Evolutionary conservation across 805 yeast genomes (phyloP).

Genomic region (Babjeviella inositovora): DNA sequence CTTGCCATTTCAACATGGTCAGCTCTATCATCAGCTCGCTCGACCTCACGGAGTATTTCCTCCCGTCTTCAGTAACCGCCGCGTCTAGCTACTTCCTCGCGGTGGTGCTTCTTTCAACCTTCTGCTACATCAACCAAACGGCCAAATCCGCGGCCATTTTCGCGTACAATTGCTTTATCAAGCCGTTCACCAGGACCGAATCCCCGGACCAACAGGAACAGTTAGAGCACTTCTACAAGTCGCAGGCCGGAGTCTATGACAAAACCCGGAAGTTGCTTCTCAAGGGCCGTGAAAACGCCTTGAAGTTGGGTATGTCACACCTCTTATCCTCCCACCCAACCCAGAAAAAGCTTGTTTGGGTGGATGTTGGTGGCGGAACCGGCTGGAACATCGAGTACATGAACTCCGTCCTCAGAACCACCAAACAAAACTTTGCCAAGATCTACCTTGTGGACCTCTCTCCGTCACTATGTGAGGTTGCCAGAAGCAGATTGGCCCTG

Average conservation of each 20-base stretch:
- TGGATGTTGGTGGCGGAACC: conserved; percentile 80
- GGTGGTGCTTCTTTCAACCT: too few species aligned
- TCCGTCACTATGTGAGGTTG: conserved; percentile 63
- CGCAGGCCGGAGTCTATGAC: conserved; percentile 69
- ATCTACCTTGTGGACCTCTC: conserved; percentile 64
- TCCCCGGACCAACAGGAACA: conserved; percentile 34
- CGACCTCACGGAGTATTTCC: too few species aligned
- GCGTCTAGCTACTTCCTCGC: too few species aligned
- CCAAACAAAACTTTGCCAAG: conserved; percentile 33
- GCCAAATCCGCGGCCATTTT: too few species aligned
- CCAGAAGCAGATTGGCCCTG: conserved; percentile 34
- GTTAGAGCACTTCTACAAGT: conserved; percentile 55
- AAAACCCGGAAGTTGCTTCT: conserved; percentile 48
- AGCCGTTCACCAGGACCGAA: conserved; percentile 26
- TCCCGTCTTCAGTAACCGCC: too few species aligned
- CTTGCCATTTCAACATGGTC: too few species aligned
- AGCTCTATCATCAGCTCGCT: too few species aligned
- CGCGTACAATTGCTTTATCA: conserved; percentile 37
- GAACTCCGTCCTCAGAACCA: conserved; percentile 35
- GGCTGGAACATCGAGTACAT: conserved; percentile 70
- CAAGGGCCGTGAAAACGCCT: conserved; percentile 55
- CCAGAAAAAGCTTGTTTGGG: conserved; percentile 40
- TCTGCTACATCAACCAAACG: too few species aligned
- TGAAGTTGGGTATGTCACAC: conserved; percentile 44
- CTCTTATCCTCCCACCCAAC: conserved; percentile 12